phyloP scores from a whole-genome alignment of 441 rosid genomes.

The Aleurites moluccanus region DNA sequence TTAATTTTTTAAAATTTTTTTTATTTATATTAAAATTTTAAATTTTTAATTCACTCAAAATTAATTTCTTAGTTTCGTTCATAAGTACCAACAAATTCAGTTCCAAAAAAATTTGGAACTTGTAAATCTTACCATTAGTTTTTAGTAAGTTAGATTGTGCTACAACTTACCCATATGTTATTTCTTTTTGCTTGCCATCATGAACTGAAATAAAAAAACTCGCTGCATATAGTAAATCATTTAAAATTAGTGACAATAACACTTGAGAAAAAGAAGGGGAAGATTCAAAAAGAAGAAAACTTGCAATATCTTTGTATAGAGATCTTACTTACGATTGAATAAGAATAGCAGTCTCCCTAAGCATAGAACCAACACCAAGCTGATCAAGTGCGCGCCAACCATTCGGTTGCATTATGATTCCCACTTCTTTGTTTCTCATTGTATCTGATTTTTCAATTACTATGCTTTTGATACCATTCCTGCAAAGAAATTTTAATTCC shows the following conservation, averaged over 20 bases:
- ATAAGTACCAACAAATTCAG: no score
- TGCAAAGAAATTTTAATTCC: conserved; percentile 2
- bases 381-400: conserved; percentile 64
- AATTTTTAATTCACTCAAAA: no score
- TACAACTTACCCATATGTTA: conserved; percentile 1
- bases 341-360: conserved; percentile 35
- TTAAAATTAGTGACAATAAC: no score
- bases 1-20: no score
- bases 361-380: conserved; percentile 47
- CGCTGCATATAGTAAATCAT: conserved; percentile 6
- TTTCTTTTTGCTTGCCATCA: neutral
- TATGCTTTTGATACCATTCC: conserved; percentile 49
- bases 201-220: neutral
- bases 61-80: no score
- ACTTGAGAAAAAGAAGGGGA: neutral
- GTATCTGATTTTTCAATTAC: conserved; percentile 48
- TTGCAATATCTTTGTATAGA: neutral
- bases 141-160: no score
- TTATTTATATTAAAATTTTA: no score
- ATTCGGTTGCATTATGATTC: conserved; percentile 45
- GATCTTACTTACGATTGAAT: conserved; percentile 19
- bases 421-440: conserved; percentile 44
- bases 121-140: no score
- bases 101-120: no score
- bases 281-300: neutral